Evolutionary conservation across 2,329 filamentous ascomycete genomes (phyloP), one percentile per base, ranked within the genome.

Genomic region (Chrysosporium queenslandicum): DNA sequence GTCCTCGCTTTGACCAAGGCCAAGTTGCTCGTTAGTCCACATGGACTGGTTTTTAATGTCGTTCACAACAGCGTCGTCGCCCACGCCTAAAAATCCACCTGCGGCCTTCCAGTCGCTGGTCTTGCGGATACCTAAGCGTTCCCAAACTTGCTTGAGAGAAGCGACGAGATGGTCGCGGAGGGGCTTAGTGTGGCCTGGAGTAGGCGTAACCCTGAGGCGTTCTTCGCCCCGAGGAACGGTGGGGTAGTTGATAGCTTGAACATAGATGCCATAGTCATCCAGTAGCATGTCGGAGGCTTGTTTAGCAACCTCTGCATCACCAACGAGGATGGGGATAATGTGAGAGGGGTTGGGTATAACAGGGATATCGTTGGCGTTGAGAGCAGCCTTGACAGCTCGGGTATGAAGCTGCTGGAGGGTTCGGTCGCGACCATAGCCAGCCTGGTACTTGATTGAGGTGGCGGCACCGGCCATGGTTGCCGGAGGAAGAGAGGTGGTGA

Each of bases 141-240:
- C 80, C 90, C 91, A 98, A 55, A 98, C 91, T 61, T 81, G 79
- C 61, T 95, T 87, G 30, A 98, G 73, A 4, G 91, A 89, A 55
- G 82, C 71, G 25, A 96, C 83, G 3, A 98, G 82, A 62, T 94
- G 82, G 59, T 94, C 85, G 56, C 89, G 87, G 72, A 86, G 88
- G 60, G 87, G 81, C 71, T 85, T 85, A 52, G 80, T 81, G 68
- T 98, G 92, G 40, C 92, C 92, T 0, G 92, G 92, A 0, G 92
- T 98, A 0, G 92, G 92, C 1, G 92, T 98, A 68, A 98, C 88
- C 59, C 92, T 86, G 53, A 98, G 83, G 54, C 92, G 84, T 71
- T 98, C 92, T 74, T 98, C 90, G n/a, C 92, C 92, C 5, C 94
- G 88, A 2, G 92, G 92, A 2, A 98, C 92, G 48, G 92, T 98